phyloP scores from a whole-genome alignment of 2,329 filamentous ascomycete species.

The Simplicillium sp. region DNA sequence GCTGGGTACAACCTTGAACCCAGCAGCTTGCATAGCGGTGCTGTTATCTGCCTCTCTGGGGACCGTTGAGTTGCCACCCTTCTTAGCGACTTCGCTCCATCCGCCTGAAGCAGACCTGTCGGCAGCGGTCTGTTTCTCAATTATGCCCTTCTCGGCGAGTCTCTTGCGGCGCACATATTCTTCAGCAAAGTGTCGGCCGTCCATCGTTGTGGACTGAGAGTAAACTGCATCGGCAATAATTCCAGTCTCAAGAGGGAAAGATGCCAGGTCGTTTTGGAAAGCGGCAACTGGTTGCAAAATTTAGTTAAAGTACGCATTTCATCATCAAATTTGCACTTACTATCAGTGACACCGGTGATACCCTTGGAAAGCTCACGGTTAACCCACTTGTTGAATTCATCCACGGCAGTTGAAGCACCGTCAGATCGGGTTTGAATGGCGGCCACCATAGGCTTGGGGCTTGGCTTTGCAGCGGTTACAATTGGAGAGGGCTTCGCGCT shows the following conservation, averaged over 20 bases:
- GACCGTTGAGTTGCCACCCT: slow-evolving; percentile 44
- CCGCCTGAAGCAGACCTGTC: slow-evolving; percentile 52
- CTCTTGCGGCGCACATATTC: slow-evolving; percentile 92
- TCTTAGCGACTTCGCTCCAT: slow-evolving; percentile 98
- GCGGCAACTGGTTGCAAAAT: slow-evolving; percentile 51
- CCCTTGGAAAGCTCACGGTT: slow-evolving; percentile 70
- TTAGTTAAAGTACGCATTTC: background rate
- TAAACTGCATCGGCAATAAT: slow-evolving; percentile 90
- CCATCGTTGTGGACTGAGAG: slow-evolving; percentile 76
- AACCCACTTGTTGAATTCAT: slow-evolving; percentile 93
- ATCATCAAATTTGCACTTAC: slow-evolving; percentile 26
- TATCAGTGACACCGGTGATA: slow-evolving; percentile 42
- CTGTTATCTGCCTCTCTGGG: slow-evolving; percentile 28
- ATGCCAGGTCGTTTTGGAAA: slow-evolving; percentile 67
- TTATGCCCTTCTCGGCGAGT: slow-evolving; percentile 82
- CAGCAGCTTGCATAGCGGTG: slow-evolving; percentile 35
- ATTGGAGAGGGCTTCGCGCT: slow-evolving; percentile 29
- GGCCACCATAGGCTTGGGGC: slow-evolving; percentile 33
- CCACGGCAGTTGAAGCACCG: slow-evolving; percentile 50
- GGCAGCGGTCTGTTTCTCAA: slow-evolving; percentile 60
- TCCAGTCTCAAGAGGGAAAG: slow-evolving; percentile 65
- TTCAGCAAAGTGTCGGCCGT: slow-evolving; percentile 85
- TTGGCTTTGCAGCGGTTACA: slow-evolving; percentile 39
- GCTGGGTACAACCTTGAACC: slow-evolving; percentile 82
- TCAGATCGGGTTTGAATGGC: slow-evolving; percentile 21